Evolutionary conservation across 768 basidiomycete genomes (phyloP).

Genomic region (Mycena polygramma): DNA sequence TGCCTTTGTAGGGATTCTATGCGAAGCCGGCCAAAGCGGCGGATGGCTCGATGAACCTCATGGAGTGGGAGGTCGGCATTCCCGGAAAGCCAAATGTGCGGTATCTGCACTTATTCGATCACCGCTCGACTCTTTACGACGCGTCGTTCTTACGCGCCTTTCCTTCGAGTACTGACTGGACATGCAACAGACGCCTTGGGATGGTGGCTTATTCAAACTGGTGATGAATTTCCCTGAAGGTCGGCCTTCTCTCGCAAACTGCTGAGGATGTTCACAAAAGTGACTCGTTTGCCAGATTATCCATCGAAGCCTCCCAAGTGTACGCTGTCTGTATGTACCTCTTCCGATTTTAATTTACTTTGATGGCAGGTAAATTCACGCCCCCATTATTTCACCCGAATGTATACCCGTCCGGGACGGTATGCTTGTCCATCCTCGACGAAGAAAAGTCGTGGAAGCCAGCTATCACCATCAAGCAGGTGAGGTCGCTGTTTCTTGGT

Average conservation of each 20-base stretch:
- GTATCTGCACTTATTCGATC: constrained; percentile 38
- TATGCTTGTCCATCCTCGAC: constrained; percentile 96
- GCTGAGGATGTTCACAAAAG: background rate
- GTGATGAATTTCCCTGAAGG: constrained; percentile 98
- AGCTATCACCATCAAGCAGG: constrained; percentile 99
- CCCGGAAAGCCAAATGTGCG: constrained; percentile 91
- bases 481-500: constrained; percentile 45
- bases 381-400: constrained; percentile 98
- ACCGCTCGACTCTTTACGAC: constrained; percentile 9
- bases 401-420: constrained; percentile 98
- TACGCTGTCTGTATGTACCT: constrained; percentile 44
- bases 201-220: constrained; percentile 94
- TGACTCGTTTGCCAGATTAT: constrained; percentile 70
- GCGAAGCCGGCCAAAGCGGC: constrained; percentile 91
- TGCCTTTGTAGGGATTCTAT: constrained; percentile 85
- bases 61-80: constrained; percentile 99
- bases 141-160: constrained; percentile 33
- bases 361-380: constrained; percentile 90
- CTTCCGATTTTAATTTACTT: background rate
- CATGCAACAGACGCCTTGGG: constrained; percentile 89
- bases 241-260: constrained; percentile 43
- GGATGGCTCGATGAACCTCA: constrained; percentile 95
- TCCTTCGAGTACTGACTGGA: constrained; percentile 34
- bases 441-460: constrained; percentile 99
- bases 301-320: constrained; percentile 97